Base-by-base conservation (phyloP, 257 asterid genomes). In the Solanum sitiens region DNA sequence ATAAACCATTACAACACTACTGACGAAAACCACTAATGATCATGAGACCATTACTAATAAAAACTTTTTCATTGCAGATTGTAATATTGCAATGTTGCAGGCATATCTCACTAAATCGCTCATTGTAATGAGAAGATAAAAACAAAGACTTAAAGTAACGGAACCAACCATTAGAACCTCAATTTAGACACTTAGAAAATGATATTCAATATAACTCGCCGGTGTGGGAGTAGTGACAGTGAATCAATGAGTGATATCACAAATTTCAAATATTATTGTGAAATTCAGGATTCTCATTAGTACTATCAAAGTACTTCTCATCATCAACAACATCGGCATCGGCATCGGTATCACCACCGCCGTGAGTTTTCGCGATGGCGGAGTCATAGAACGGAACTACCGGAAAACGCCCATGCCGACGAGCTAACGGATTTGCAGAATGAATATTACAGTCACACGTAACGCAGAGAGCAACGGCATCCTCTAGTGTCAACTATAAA, bases 391-490 rank as follows among this genome's bases (percentile, higher is more conserved):
- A 40, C 88, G 87, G 89, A 20, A 72, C 77, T 4, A 93, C 50
- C 21, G 94, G 94, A 83, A 86, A 25, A 67, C 96, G 96, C 86
- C 92, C 92, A 89, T 94, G 96, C 83, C 96, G 95, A 86, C 91
- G 90, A 53, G 96, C 92, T 75, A 93, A 93, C 12, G 95, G 94
- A 68, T 94, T 94, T 44, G 95, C 96, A 32, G 95, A 91, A 91
- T 94, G 96, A 2, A 94, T 91, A 87, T 94, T 94, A 35, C 83
- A 86, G 88, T 94, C 96, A 92, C 96, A 94, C 73, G 94, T 18
- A 86, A 87, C 11, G 90, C 96, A 94, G 85, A 94, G 95, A 4
- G 93, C 88, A 37, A 95, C 96, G 10, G 93, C 92, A 92, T 93
- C 96, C 74, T n/a, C 8, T 18, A 18, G 65, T 56, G 11, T 56